Evolutionary conservation across 495 filamentous ascomycete genomes (phyloP).

Genomic region (Xylaria venustula): DNA sequence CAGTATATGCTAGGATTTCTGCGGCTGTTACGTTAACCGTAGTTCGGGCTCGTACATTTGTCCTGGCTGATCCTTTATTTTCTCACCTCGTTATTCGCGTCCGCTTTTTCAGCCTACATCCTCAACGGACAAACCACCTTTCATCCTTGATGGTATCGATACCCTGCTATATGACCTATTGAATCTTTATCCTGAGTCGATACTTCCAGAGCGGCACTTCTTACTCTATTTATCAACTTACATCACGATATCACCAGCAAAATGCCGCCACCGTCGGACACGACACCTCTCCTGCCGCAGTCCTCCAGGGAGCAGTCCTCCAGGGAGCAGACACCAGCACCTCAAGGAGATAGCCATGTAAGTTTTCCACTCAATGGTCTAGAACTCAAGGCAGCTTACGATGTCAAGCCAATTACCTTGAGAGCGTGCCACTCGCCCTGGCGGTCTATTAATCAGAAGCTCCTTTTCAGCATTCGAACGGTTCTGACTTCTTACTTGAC

Average conservation of each 20-base stretch:
- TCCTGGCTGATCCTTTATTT: background rate
- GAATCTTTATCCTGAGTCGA: background rate
- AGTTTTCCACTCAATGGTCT: background rate
- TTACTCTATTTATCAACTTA: slow-evolving; percentile 1
- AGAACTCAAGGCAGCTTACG: slow-evolving; percentile 15
- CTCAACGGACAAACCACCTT: background rate
- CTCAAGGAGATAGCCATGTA: slow-evolving; percentile 34
- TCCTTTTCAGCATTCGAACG: slow-evolving; percentile 38
- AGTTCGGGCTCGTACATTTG: no score
- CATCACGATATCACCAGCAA: background rate
- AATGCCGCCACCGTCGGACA: slow-evolving; percentile 30
- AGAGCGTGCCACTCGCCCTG: slow-evolving; percentile 54
- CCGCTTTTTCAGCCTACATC: background rate
- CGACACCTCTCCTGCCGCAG: slow-evolving; percentile 39
- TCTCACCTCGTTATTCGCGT: background rate
- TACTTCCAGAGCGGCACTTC: background rate
- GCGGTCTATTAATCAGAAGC: slow-evolving; percentile 39
- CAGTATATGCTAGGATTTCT: no score
- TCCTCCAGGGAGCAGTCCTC: slow-evolving; percentile 23
- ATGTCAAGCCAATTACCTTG: slow-evolving; percentile 44
- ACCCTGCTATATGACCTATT: slow-evolving; percentile 18
- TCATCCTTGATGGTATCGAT: background rate
- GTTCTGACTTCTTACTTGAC: slow-evolving; percentile 45
- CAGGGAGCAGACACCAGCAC: slow-evolving; percentile 16
- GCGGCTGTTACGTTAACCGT: no score